Base-by-base conservation (phyloP, 2,329 filamentous ascomycete species). In the Dothistroma pini region DNA sequence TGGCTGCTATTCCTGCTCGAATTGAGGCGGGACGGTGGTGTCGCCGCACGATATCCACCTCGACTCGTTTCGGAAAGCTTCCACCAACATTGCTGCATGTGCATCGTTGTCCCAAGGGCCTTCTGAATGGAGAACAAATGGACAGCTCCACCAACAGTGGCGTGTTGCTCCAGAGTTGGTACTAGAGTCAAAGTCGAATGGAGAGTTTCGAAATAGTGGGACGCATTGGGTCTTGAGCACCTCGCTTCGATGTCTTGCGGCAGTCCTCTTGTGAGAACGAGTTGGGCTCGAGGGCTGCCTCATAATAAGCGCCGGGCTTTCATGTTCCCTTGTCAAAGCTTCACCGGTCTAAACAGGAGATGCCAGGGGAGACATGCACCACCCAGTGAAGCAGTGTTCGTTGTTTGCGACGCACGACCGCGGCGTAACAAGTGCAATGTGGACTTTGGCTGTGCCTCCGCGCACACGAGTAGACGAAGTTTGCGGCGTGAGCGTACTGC, bases 291-390 rank as follows among this genome's bases (percentile, higher is more conserved):
- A n/a, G 32, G 52, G 52, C 32, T 38, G 52, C 41, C 31, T 44
- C 54, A 34, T 48, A 56, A 34, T 48, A 56, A 34, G 54, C 54
- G 54, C 54, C 38, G 35, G 54, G 54, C 35, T 31, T 19, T n/a
- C 11, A 29, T 29, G n/a, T 16, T 14, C 38, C 54, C 54, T 31
- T 56, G 54, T 56, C 54, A 22, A 56, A 56, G 41, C 35, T 56
- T 48, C 54, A 56, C 54, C 54, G 38, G 54, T 56, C 12, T 29
- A 32, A 47, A 16, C 35, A 48, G 35, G 32, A 3, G 54, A 19
- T 2, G 41, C 19, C 35, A 48, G 48, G 48, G 3, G 2, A 29
- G 54, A 12, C 48, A 11, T 56, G 25, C 54, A 48, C 19, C 12
- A 9, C 38, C n/a, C 52, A 4, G 52, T 32, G 29, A n/a, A 38